Conservation (phyloP, 1,284 basidiomycete genomes). For the Tilletia horrida region DNA sequence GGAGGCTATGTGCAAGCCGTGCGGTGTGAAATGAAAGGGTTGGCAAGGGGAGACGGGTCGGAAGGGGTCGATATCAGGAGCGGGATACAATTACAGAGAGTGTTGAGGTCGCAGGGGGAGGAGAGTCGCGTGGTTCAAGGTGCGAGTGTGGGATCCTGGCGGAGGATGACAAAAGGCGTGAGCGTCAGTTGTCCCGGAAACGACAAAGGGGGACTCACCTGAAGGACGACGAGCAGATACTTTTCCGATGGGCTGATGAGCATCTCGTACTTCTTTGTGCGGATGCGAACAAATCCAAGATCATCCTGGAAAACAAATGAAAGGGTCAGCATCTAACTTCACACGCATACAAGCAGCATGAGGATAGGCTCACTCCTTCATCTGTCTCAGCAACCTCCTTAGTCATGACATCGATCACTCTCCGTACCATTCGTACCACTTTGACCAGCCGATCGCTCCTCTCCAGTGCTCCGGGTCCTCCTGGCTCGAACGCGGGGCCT, state of each 20-base stretch:
- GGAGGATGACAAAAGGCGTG: not conserved
- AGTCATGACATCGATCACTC: constrained; percentile 28
- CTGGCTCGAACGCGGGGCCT: constrained; percentile 52
- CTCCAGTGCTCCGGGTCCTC: constrained; percentile 37
- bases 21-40: no score
- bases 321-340: not conserved
- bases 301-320: constrained; percentile 32
- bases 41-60: no score
- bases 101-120: not conserved
- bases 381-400: constrained; percentile 32
- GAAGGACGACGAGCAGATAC: constrained; percentile 49
- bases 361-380: constrained; percentile 27
- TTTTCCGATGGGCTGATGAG: constrained; percentile 51
- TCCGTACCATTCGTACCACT: constrained; percentile 38
- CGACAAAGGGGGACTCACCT: constrained; percentile 28
- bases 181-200: not conserved
- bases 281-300: constrained; percentile 41
- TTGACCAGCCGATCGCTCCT: constrained; percentile 36
- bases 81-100: not conserved
- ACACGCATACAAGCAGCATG: constrained; percentile 4
- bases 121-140: not conserved
- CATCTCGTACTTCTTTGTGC: constrained; percentile 49
- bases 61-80: not conserved
- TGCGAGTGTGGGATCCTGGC: constrained; percentile 10
- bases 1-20: no score